phyloP scores from a whole-genome alignment of 2,329 filamentous ascomycete genomes.

The Alternaria sp. region DNA sequence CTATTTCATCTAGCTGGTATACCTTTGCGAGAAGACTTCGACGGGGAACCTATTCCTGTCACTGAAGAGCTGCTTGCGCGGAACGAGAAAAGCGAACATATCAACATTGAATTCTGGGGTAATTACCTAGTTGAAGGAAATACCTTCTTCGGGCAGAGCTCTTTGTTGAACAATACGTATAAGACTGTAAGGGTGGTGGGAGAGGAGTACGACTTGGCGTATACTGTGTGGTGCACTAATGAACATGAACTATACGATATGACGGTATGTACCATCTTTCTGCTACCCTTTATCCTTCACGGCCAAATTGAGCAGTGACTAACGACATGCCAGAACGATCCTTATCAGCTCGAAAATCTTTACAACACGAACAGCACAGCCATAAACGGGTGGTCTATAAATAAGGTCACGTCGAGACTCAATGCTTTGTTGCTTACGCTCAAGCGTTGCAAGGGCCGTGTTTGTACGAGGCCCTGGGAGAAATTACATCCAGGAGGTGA shows the following conservation, averaged over 20 bases:
- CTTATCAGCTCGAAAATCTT: slow-evolving; percentile 38
- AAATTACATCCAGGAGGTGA: slow-evolving; percentile 64
- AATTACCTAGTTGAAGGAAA: slow-evolving; percentile 38
- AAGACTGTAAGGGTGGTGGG: slow-evolving; percentile 66
- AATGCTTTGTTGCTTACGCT: slow-evolving; percentile 68
- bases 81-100: slow-evolving; percentile 44
- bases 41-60: slow-evolving; percentile 50
- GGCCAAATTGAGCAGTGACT: background rate
- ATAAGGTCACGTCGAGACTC: slow-evolving; percentile 43
- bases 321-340: slow-evolving; percentile 37
- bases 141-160: slow-evolving; percentile 12
- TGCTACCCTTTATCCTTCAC: background rate
- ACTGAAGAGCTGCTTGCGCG: slow-evolving; percentile 14
- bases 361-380: slow-evolving; percentile 37
- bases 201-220: slow-evolving; percentile 68
- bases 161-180: slow-evolving; percentile 64
- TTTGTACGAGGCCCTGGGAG: slow-evolving; percentile 66
- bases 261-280: slow-evolving; percentile 52
- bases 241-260: slow-evolving; percentile 74
- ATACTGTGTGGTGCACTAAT: slow-evolving; percentile 74
- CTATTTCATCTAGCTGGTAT: slow-evolving; percentile 48
- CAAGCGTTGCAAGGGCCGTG: slow-evolving; percentile 67
- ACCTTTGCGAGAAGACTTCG: slow-evolving; percentile 46
- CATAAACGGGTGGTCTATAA: slow-evolving; percentile 20
- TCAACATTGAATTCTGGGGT: slow-evolving; percentile 56